Evolutionary conservation across 1,284 basidiomycete genomes (phyloP), one percentile per base, ranked within the genome.

Genomic region (Cryptococcus depauperatus): DNA sequence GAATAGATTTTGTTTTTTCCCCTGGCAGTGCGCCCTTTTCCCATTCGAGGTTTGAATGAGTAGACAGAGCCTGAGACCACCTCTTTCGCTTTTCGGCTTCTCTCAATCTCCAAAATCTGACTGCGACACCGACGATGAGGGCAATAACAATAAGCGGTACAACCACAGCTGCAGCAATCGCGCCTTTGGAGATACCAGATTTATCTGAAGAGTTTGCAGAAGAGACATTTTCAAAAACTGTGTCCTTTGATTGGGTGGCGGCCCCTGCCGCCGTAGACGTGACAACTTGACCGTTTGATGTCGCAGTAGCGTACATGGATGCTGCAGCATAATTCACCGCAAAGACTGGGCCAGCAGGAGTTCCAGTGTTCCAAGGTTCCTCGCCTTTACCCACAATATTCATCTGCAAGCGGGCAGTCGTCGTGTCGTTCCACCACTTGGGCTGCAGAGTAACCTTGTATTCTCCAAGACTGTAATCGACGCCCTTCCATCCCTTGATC

Each of bases 381-480:
- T 73, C 60, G 28, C 78, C 79, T 8, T 74, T 59, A 13, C 78
- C 63, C 50, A 86, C 73, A 62, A 91, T 83, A 46, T 73, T 71
- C 50, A 89, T 64, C 58, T 89, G 81, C 14, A 90, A 76, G 7
- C 67, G 57, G 16, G 78, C 73, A 2, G 74, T 69, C 2, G 72
- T 51, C 2, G 81, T 79, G 10, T 76, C 67, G 58, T 86, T 83
- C 84, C 85, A 90, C 85, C 86, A 90, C 30, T 74, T 73, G 0
- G 86, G 81, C 47, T 78, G 68, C 37, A 91, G 68, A 10, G 65
- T 52, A 14, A 66, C 68, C 6, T 75, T 66, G 64, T 80, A 82
- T 43, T 71, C 71, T 22, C 84, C 85, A 5, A 70, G 37, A 3
- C 73, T 57, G 64, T 75, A 82, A 45, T 75, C 69, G 49, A 88